Percentiles rank a stretch among this genome's conserved stretches.
phyloP scores from a whole-genome alignment of 139 green algal genomes.

The Coelastrella sp. region DNA sequence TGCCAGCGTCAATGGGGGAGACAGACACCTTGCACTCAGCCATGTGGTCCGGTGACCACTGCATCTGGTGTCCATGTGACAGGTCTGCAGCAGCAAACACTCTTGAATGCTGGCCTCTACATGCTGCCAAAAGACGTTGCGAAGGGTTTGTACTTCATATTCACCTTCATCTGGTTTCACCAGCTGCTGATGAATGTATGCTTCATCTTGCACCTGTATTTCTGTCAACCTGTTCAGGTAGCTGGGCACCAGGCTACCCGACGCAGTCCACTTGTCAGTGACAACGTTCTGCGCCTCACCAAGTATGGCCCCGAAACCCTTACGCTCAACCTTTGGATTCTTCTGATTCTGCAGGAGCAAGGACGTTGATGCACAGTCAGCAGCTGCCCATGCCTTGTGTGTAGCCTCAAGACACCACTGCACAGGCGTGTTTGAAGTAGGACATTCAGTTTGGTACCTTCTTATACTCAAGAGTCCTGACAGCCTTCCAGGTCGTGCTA shows the following conservation, averaged over 20 bases:
- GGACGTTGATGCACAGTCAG: background rate
- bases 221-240: constrained; percentile 6
- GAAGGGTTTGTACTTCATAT: background rate
- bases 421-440: too few species aligned
- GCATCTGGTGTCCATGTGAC: too few species aligned
- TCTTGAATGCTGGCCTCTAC: too few species aligned
- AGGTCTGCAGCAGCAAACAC: too few species aligned
- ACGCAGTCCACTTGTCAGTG: background rate
- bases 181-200: constrained; percentile 39
- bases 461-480: constrained; percentile 36
- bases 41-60: too few species aligned
- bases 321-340: background rate
- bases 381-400: background rate
- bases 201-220: constrained; percentile 41
- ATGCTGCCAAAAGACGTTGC: too few species aligned
- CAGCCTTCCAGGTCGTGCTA: constrained; percentile 27
- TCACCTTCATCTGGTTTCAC: constrained; percentile 34
- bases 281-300: constrained; percentile 15
- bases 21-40: too few species aligned
- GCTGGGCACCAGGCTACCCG: background rate
- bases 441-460: background rate
- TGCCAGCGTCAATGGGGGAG: too few species aligned
- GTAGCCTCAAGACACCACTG: background rate
- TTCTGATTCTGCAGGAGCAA: constrained; percentile 24
- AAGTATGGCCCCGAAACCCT: constrained; percentile 33